Evolutionary conservation across 148 eudicot genomes (phyloP), one percentile per base, ranked within the genome.

Genomic region (Talinum fruticosum): DNA sequence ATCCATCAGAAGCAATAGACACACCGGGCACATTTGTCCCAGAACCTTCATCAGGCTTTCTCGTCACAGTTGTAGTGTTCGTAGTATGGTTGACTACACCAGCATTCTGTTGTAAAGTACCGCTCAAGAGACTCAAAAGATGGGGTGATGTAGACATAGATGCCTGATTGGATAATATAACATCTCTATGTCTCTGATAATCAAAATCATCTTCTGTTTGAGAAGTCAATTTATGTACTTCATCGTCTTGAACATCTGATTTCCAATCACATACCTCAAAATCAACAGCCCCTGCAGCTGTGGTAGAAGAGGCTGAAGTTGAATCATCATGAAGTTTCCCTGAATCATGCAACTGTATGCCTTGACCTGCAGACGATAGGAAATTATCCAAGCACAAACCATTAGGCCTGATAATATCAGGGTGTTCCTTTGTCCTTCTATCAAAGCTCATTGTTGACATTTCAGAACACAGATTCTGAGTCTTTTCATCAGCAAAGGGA

Each of bases 141-240:
- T 87, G 85, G 68, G 78, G 83, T 76, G 85, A 49, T 59, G 78
- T 78, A 24, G 84, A 65, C 71, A 79, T 49, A 75, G 84, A 75
- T 47, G 87, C 61, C 76, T 75, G 80, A 79, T 73, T 82, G 64
- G 76, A 80, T 36, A 87, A 78, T 79, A 89, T 87, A 61, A 92
- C 92, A 86, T 88, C 97, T 66, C 73, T 79, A 23, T 70, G 85
- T 74, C 91, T 87, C 77, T 91, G 93, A 69, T 41, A 80, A 81
- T 86, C 85, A 73, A 93, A 88, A 78, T 87, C 90, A 67, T 88
- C 88, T 81, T 85, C 89, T 66, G 76, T 76, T 76, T 81, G 87
- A 75, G 79, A 82, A 57, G 75, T 62, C 70, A 83, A 71, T 74
- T 75, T 85, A 73, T 87, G 89, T 29, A 72, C 35, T 54, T 35